Base-by-base conservation (phyloP, 495 filamentous ascomycete species). In the Talaromyces proteolyticus region DNA sequence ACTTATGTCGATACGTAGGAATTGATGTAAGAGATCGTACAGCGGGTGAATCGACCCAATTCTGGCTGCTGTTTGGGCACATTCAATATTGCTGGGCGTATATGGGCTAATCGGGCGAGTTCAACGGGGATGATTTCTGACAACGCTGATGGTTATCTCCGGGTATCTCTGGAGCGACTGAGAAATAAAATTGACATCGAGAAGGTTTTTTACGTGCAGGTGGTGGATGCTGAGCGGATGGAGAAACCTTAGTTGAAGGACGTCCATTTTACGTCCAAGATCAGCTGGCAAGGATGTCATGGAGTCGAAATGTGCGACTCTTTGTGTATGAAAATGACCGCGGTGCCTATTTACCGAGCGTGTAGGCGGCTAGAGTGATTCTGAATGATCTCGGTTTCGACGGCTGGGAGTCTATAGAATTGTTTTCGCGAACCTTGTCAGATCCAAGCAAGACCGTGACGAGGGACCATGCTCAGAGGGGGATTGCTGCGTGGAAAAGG, bases 61-160 rank as follows among this genome's bases (percentile, higher is more conserved):
- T 88, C 91, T 54, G 88, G 87, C 8, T 67, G 88, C 47, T 90
- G 86, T 65, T 73, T 91, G 14, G 88, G 91, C 66, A 88, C 85
- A 0, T 93, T 87, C 65, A 89, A 93, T 66, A 87, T 91, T 40
- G 83, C 84, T 0, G 88, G 80, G 1, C 71, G 84, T 26, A 77
- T 88, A 20, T 93, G 82, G 55, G 88, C 84, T 1, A 86, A 93
- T 53, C 86, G 85, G 0, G 66, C 81, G 1, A 56, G 66, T 1
- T 54, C 70, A 6, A 59, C 69, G 0, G 85, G 88, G 2, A 68
- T 69, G 23, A 79, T n/a, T n/a, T n/a, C 73, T 0, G 59, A 68
- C 10, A 73, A 85, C 54, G 85, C 83, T 4, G 81, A 85, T 0
- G 68, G 65, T 2, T 77, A 78, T 6, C 67, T 89, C 12, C 62